A percentile compares a stretch with the other conserved stretches of the same genome.
Conservation (phyloP, 1,139 yeast genomes). For the Protomyces arabidopsidicola region DNA sequence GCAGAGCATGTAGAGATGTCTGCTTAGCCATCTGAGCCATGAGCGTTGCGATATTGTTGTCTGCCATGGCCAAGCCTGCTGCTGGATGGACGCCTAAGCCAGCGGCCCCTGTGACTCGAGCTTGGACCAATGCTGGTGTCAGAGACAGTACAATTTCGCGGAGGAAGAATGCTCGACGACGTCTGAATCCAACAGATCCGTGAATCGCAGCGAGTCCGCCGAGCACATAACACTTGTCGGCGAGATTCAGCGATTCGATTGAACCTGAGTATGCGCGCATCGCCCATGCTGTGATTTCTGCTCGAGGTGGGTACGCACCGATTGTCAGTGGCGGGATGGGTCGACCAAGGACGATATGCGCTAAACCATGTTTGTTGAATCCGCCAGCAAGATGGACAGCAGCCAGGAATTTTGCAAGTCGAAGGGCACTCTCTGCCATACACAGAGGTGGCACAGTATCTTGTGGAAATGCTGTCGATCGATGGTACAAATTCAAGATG, state of each 20-base stretch:
- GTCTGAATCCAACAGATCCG: constrained; percentile 53
- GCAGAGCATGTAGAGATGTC: constrained; percentile 30
- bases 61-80: constrained; percentile 27
- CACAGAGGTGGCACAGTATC: constrained; percentile 82
- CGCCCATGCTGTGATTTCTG: constrained; percentile 30
- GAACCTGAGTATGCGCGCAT: constrained; percentile 34
- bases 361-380: constrained; percentile 45
- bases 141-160: constrained; percentile 56
- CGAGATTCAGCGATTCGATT: constrained; percentile 34
- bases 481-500: constrained; percentile 54
- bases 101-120: constrained; percentile 34
- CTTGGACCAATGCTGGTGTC: constrained; percentile 44
- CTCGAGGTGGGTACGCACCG: constrained; percentile 28
- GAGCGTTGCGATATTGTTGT: constrained; percentile 7
- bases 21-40: background rate
- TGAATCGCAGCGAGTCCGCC: constrained; percentile 64
- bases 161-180: constrained; percentile 69
- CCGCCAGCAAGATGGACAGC: constrained; percentile 52
- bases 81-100: constrained; percentile 34
- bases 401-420: constrained; percentile 61
- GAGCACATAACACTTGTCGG: constrained; percentile 48
- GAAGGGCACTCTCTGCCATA: constrained; percentile 64
- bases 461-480: constrained; percentile 57
- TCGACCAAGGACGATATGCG: constrained; percentile 43
- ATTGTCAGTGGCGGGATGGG: constrained; percentile 34